These are phyloP conservation scores for Cunninghamia lanceolata DNA, from an alignment of 75 land plant species.

Conservation along the genomic window DNA sequence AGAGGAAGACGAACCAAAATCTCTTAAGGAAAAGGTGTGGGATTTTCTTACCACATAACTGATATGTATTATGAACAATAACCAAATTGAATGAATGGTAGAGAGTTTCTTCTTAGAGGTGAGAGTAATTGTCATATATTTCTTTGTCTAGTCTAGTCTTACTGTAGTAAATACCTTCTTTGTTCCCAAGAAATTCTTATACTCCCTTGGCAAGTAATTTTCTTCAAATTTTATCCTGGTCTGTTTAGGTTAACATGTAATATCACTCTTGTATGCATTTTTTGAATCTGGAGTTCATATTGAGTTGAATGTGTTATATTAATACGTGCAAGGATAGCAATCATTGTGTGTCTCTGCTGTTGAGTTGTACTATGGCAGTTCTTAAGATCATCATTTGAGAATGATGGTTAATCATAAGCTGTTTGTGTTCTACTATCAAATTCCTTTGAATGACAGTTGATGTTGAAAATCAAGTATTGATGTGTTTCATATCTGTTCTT, in stretches of 20 bases:
- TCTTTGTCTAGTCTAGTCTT: not conserved
- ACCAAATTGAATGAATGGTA: not conserved
- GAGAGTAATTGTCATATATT: constrained; percentile 8
- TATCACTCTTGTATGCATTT: not conserved
- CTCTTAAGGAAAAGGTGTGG: constrained; percentile 31
- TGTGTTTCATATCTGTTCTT: not conserved
- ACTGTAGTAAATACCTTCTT: not conserved
- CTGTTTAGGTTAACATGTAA: not conserved
- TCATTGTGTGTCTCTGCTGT: not conserved
- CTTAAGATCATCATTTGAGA: not conserved
- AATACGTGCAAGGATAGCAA: not conserved
- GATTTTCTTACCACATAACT: constrained; percentile 30
- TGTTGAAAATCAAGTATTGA: not conserved
- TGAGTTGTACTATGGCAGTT: not conserved
- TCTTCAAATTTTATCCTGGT: not conserved
- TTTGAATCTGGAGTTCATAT: not conserved
- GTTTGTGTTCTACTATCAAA: not conserved
- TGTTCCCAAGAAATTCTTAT: not conserved
- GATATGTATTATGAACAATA: not conserved
- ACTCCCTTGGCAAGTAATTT: not conserved
- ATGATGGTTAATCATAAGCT: not conserved
- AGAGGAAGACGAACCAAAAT: constrained; percentile 14
- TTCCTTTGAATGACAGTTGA: not conserved
- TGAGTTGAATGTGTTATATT: not conserved
- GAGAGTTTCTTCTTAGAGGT: not conserved